A percentile compares a stretch with the other conserved stretches of the same genome.
Evolutionary conservation across 305 asterid species (phyloP).

Genomic region (Plantago coronopus): DNA sequence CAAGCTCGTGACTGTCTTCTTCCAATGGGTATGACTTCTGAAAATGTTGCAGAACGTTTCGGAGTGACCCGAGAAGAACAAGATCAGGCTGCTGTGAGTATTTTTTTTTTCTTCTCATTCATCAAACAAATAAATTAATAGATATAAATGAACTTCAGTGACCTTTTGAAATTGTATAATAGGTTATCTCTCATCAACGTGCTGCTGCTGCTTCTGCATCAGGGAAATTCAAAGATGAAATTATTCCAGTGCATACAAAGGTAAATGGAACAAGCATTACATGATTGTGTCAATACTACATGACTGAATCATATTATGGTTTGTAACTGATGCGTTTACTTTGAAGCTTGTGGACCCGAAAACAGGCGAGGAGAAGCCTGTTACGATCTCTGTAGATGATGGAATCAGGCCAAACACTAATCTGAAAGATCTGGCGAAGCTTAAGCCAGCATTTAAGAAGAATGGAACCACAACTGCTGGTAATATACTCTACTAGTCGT

Average conservation of each 20-base stretch:
- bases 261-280: conserved; percentile 27
- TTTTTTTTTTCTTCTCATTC: not conserved
- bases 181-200: conserved; percentile 81
- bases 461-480: conserved; percentile 93
- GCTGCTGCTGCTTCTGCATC: conserved; percentile 80
- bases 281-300: not conserved
- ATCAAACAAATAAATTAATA: not conserved
- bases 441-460: conserved; percentile 85
- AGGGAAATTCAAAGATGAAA: conserved; percentile 86
- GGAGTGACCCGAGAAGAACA: conserved; percentile 89
- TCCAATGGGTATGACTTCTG: conserved; percentile 95
- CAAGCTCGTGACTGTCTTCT: conserved; percentile 88
- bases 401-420: conserved; percentile 77
- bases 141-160: no score
- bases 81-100: conserved; percentile 87
- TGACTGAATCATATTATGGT: not conserved
- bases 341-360: conserved; percentile 61
- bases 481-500: conserved; percentile 21
- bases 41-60: conserved; percentile 75
- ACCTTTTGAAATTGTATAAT: conserved; percentile 17
- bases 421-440: conserved; percentile 58
- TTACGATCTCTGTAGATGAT: conserved; percentile 72
- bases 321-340: conserved; percentile 16
- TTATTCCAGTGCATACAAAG: conserved; percentile 75
- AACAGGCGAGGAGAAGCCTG: conserved; percentile 60